These are phyloP conservation scores for Priceomyces fermenticarens DNA, from an alignment of 805 yeast species.

Conservation along the genomic window DNA sequence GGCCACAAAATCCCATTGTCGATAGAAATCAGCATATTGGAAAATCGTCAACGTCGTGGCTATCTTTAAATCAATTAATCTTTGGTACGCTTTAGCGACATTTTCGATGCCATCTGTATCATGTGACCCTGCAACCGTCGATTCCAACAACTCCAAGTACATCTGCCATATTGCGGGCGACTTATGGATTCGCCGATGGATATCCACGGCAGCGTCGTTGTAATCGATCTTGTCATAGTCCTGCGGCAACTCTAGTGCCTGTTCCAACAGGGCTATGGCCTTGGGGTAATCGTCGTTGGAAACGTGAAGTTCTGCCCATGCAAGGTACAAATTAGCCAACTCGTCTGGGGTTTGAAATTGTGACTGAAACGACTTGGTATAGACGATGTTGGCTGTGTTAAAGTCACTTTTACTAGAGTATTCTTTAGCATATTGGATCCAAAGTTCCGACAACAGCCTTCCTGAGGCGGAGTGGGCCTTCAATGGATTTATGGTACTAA, in stretches of 20 bases:
- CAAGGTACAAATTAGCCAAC: constrained; percentile 64
- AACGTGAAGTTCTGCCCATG: constrained; percentile 71
- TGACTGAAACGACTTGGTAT: constrained; percentile 64
- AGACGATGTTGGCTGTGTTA: constrained; percentile 59
- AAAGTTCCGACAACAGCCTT: constrained; percentile 51
- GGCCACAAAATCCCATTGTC: constrained; percentile 43
- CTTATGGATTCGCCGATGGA: constrained; percentile 59
- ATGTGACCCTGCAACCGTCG: constrained; percentile 41
- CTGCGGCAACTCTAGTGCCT: constrained; percentile 20
- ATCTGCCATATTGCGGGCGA: constrained; percentile 68
- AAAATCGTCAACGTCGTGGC: constrained; percentile 67
- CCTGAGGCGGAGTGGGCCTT: constrained; percentile 25
- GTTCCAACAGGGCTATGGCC: constrained; percentile 33
- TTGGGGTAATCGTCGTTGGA: constrained; percentile 44
- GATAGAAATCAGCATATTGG: constrained; percentile 62
- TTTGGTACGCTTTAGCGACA: constrained; percentile 23
- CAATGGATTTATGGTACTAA: constrained; percentile 62
- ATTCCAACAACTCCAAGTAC: constrained; percentile 68
- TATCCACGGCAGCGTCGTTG: constrained; percentile 42
- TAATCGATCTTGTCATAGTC: constrained; percentile 15
- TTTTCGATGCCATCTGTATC: constrained; percentile 18
- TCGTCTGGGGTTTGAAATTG: constrained; percentile 65
- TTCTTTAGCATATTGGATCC: constrained; percentile 67
- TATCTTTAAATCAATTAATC: constrained; percentile 46
- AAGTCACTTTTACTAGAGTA: constrained; percentile 57